Evolutionary conservation across 495 filamentous ascomycete species (phyloP), one percentile per base, ranked within the genome.

Genomic region (Aspergillus mulundensis): DNA sequence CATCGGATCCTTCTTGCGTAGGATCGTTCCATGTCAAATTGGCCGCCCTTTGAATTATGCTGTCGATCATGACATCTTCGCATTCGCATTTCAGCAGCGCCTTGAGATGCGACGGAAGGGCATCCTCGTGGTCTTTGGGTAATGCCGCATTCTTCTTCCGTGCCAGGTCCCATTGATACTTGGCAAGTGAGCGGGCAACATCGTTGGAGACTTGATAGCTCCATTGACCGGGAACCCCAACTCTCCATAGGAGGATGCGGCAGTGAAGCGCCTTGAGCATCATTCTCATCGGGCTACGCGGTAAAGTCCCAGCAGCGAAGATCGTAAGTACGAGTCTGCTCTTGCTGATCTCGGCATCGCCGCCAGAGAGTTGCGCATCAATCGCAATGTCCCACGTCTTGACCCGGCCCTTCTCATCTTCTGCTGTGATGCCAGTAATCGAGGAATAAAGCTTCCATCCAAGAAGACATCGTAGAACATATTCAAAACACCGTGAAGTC

Each of bases 341-440:
- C 69, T 86, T 91, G 73, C 85, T 95, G 61, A 97, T 87, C 65
- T 95, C 89, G 5, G 85, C 81, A 72, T 97, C 93, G 32, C 93
- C 93, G 32, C 93, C 93, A n/a, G 90, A 88, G 7, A 97, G 82
- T 65, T 97, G 93, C 53, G 93, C 92, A 71, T 97, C 93, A 46
- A 96, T 81, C 30, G 93, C 93, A 64, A 96, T 96, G 41, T 87
- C 82, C 93, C 93, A 97, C 0, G 91, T 91, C 72, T 95, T 96
- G 58, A 95, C 81, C 24, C 93, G 82, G 12, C 90, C 91, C 40
- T 78, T 82, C 70, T 97, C 93, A 61, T 95, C 84, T 48, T 96
- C 91, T 61, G 88, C 84, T 12, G 86, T 94, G 32, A 87, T 81
- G 1, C 91, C 89, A 4, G 89, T 90, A 18, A 92, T 70, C 64